A percentile compares a stretch with the other conserved stretches of the same genome.
Conservation (phyloP, 768 basidiomycete genomes). For the Agaricus subrufescens region DNA sequence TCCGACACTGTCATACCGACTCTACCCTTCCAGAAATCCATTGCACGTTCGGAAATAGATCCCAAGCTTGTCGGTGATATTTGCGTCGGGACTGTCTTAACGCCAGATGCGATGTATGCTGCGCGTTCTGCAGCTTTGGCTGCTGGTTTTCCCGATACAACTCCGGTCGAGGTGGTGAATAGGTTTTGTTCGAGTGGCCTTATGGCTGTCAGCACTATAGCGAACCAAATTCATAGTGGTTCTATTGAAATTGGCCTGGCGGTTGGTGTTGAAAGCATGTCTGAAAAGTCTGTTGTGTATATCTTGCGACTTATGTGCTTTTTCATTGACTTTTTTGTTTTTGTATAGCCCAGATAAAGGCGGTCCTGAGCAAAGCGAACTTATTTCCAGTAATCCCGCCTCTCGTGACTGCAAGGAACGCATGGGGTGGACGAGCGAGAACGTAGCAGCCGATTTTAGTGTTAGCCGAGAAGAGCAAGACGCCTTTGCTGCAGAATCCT, state of each 20-base stretch:
- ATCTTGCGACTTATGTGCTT: not conserved
- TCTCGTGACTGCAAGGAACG: conserved; percentile 62
- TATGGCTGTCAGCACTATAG: conserved; percentile 76
- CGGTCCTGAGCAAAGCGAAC: conserved; percentile 55
- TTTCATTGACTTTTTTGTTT: not conserved
- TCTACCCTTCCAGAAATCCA: conserved; percentile 41
- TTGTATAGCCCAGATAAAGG: conserved; percentile 57
- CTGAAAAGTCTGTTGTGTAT: conserved; percentile 47
- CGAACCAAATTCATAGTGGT: conserved; percentile 72
- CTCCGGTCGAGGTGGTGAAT: conserved; percentile 72
- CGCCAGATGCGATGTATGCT: conserved; percentile 60
- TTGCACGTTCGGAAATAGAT: conserved; percentile 54
- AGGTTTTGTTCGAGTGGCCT: conserved; percentile 82
- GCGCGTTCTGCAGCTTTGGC: conserved; percentile 73
- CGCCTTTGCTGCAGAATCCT: conserved; percentile 66
- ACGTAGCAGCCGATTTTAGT: conserved; percentile 71
- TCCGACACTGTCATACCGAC: not conserved
- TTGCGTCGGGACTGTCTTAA: conserved; percentile 73
- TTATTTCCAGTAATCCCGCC: conserved; percentile 48
- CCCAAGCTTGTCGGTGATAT: conserved; percentile 70
- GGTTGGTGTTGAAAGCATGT: conserved; percentile 87
- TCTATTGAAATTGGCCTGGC: conserved; percentile 80
- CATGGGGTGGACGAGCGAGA: conserved; percentile 92
- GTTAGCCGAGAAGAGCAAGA: conserved; percentile 76
- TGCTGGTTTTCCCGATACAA: conserved; percentile 76